Conservation (phyloP, 495 filamentous ascomycete genomes). For the Rhypophila decipiens region DNA sequence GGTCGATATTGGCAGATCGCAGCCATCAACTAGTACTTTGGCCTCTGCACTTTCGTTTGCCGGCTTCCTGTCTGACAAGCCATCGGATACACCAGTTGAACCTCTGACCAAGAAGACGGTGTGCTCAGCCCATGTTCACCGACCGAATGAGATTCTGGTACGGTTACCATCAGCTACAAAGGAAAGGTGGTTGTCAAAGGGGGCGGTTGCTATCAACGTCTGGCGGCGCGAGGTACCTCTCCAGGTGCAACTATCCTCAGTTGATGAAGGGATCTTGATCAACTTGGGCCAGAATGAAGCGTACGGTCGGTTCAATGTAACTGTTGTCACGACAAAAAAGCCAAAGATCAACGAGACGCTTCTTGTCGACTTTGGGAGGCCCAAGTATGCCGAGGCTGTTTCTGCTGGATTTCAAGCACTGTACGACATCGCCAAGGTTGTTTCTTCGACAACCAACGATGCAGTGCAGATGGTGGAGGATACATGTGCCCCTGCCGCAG, state of each 20-base stretch:
- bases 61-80: slow-evolving; percentile 32
- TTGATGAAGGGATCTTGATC: slow-evolving; percentile 40
- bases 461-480: slow-evolving; percentile 29
- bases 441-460: slow-evolving; percentile 27
- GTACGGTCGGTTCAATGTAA: slow-evolving; percentile 35
- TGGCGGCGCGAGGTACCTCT: slow-evolving; percentile 31
- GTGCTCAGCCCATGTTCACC: slow-evolving; percentile 31
- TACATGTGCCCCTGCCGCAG: slow-evolving; percentile 23
- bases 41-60: slow-evolving; percentile 30
- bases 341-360: slow-evolving; percentile 43
- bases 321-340: slow-evolving; percentile 35
- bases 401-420: slow-evolving; percentile 35
- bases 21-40: slow-evolving; percentile 35
- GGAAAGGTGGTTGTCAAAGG: slow-evolving; percentile 33
- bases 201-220: slow-evolving; percentile 38
- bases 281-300: slow-evolving; percentile 34
- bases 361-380: slow-evolving; percentile 36
- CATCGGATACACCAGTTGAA: slow-evolving; percentile 15
- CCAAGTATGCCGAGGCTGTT: slow-evolving; percentile 25
- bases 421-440: slow-evolving; percentile 26
- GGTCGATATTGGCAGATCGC: slow-evolving; percentile 23
- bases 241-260: slow-evolving; percentile 33
- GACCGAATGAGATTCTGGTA: slow-evolving; percentile 34
- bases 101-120: slow-evolving; percentile 19
- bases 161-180: slow-evolving; percentile 31